Evolutionary conservation across 2,329 filamentous ascomycete species (phyloP).

Genomic region (Phyllosticta citrichinensis): DNA sequence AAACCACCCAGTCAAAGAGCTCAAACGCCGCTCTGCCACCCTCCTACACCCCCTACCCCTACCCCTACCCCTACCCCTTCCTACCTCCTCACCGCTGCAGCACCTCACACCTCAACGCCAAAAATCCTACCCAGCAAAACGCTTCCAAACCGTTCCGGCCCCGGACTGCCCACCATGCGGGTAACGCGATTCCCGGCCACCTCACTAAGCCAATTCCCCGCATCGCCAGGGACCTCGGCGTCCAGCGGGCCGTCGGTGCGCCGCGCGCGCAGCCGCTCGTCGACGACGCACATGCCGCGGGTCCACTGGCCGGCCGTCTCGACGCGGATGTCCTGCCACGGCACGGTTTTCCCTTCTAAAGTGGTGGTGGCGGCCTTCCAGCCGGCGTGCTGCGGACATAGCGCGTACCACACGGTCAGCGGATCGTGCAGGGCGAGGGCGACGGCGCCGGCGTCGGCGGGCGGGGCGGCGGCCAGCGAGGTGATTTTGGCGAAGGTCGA

Average conservation of each 20-base stretch:
- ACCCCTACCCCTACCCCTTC: too few relatives aligned
- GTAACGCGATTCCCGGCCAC: conserved; percentile 70
- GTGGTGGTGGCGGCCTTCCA: background rate
- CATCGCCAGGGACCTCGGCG: conserved; percentile 55
- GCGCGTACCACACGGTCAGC: conserved; percentile 29
- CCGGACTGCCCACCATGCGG: conserved; percentile 61
- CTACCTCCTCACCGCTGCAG: too few relatives aligned
- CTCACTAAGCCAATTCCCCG: conserved; percentile 63
- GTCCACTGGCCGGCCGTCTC: conserved; percentile 94
- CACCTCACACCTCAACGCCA: too few relatives aligned
- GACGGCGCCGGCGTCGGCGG: conserved; percentile 25
- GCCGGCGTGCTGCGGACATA: background rate
- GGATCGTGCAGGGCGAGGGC: conserved; percentile 39
- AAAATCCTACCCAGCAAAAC: conserved; percentile 59
- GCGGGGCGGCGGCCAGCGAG: conserved; percentile 24
- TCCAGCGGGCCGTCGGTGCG: conserved; percentile 26
- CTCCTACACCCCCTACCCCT: too few relatives aligned
- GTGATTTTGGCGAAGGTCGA: conserved; percentile 38
- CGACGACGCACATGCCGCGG: conserved; percentile 77
- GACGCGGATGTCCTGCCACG: conserved; percentile 71
- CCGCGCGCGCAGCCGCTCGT: conserved; percentile 54
- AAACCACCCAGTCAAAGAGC: too few relatives aligned
- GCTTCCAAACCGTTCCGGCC: conserved; percentile 54
- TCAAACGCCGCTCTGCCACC: too few relatives aligned
- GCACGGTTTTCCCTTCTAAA: conserved; percentile 17